phyloP scores from a whole-genome alignment of 2,329 filamentous ascomycete species.

The Trichoderma brevicompactum region DNA sequence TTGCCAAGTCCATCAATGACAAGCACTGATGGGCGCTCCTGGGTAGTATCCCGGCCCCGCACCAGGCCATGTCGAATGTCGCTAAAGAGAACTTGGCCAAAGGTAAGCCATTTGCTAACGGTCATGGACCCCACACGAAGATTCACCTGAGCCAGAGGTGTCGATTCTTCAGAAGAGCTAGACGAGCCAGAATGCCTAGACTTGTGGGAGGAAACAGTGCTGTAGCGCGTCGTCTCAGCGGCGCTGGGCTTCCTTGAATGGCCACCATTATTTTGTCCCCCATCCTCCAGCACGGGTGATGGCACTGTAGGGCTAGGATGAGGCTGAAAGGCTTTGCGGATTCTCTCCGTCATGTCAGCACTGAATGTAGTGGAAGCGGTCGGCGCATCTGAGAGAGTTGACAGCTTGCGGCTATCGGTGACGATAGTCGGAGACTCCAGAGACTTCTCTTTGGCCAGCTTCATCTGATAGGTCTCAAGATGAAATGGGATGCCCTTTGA shows the following conservation, averaged over 20 bases:
- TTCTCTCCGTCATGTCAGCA: conserved; percentile 57
- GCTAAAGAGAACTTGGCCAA: conserved; percentile 82
- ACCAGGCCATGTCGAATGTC: conserved; percentile 74
- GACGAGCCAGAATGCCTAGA: conserved; percentile 52
- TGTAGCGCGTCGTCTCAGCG: conserved; percentile 36
- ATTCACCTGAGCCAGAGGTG: conserved; percentile 72
- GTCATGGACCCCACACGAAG: conserved; percentile 80
- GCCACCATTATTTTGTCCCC: conserved; percentile 32
- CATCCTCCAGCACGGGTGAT: conserved; percentile 49
- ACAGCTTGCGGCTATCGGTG: conserved; percentile 40
- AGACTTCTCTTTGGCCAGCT: conserved; percentile 42
- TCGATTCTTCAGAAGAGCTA: conserved; percentile 59
- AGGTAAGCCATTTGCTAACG: conserved; percentile 85
- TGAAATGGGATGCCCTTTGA: conserved; percentile 62
- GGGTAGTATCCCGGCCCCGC: conserved; percentile 41
- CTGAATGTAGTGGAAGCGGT: conserved; percentile 58
- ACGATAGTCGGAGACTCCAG: conserved; percentile 56
- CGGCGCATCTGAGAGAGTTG: conserved; percentile 42
- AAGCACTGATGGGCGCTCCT: conserved; percentile 65
- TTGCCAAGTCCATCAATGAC: conserved; percentile 86
- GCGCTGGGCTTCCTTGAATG: conserved; percentile 39
- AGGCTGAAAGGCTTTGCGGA: conserved; percentile 54
- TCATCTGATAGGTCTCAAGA: conserved; percentile 54
- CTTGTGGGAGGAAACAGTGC: conserved; percentile 41
- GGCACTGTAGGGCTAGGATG: conserved; percentile 50